Conservation (phyloP, 371 early-diverging fungal species). For the Apophysomyces sp. region DNA sequence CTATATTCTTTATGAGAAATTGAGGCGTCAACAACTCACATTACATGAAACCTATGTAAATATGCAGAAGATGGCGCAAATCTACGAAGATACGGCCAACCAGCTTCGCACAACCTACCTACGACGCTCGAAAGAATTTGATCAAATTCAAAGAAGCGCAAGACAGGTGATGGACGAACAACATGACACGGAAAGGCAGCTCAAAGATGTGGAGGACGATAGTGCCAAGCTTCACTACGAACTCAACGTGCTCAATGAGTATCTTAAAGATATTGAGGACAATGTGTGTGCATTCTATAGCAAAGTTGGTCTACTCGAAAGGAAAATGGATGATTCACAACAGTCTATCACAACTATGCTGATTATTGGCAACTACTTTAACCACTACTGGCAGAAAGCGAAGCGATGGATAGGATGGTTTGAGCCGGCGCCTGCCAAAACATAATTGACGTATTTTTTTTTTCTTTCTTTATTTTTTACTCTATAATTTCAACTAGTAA, state of each 20-base stretch:
- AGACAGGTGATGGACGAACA: conserved; percentile 34
- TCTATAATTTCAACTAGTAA: no score
- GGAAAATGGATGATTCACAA: conserved; percentile 47
- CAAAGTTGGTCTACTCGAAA: conserved; percentile 40
- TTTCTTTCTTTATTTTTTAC: no score
- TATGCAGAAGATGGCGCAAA: conserved; percentile 20
- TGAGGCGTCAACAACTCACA: conserved; percentile 30
- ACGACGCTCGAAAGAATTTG: conserved; percentile 30
- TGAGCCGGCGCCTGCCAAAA: background rate
- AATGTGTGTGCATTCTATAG: conserved; percentile 42
- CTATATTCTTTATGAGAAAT: conserved; percentile 34
- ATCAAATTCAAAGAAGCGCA: conserved; percentile 22
- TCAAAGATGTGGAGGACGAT: conserved; percentile 40
- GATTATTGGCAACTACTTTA: conserved; percentile 49
- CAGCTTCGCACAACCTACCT: conserved; percentile 27
- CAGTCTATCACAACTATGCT: conserved; percentile 47
- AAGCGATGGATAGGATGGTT: conserved; percentile 19
- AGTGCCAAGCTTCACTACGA: conserved; percentile 49
- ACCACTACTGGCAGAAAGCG: conserved; percentile 44
- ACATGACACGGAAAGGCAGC: conserved; percentile 20
- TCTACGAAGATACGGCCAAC: conserved; percentile 31
- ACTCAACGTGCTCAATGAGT: conserved; percentile 42
- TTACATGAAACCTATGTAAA: conserved; percentile 24
- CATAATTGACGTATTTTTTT: background rate
- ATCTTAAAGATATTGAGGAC: conserved; percentile 45